These are phyloP conservation scores for Gillenia trifoliata DNA, from an alignment of 306 rosid genomes.

Conservation along the genomic window DNA sequence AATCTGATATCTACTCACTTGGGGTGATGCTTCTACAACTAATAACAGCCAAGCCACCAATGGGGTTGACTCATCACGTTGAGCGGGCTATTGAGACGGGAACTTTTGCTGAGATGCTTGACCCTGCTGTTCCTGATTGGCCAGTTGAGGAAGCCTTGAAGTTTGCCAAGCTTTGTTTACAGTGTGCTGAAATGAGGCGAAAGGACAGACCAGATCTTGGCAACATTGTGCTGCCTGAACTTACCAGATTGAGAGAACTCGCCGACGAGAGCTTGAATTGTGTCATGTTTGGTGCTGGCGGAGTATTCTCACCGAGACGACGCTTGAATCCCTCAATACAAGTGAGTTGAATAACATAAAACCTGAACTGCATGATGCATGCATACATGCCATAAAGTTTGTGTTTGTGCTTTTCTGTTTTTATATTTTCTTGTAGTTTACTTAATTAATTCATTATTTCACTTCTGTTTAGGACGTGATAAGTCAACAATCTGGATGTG, in stretches of 20 bases:
- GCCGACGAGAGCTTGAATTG: not conserved
- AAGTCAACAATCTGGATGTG: not conserved
- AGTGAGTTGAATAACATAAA: not conserved
- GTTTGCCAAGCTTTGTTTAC: conserved; percentile 15
- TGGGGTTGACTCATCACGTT: conserved; percentile 18
- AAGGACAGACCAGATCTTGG: conserved; percentile 23
- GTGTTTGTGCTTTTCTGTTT: not conserved
- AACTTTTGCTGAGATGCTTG: conserved; percentile 15
- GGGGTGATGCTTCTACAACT: conserved; percentile 23
- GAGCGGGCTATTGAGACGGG: conserved; percentile 9
- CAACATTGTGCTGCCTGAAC: conserved; percentile 12
- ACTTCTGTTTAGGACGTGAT: conserved; percentile 1
- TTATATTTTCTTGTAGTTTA: not conserved
- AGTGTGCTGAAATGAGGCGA: conserved; percentile 16
- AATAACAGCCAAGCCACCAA: conserved; percentile 21
- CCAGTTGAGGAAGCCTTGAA: conserved; percentile 16
- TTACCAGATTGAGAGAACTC: conserved; percentile 5
- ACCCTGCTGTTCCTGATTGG: conserved; percentile 19
- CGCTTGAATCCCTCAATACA: not conserved
- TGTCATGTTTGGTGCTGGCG: not conserved
- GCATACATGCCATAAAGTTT: not conserved
- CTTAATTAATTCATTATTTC: not conserved
- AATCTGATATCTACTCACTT: conserved; percentile 22
- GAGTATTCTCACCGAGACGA: not conserved
- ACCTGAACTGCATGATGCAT: not conserved